Conservation (phyloP, 805 yeast genomes). For the Lachancea thermotolerans region DNA sequence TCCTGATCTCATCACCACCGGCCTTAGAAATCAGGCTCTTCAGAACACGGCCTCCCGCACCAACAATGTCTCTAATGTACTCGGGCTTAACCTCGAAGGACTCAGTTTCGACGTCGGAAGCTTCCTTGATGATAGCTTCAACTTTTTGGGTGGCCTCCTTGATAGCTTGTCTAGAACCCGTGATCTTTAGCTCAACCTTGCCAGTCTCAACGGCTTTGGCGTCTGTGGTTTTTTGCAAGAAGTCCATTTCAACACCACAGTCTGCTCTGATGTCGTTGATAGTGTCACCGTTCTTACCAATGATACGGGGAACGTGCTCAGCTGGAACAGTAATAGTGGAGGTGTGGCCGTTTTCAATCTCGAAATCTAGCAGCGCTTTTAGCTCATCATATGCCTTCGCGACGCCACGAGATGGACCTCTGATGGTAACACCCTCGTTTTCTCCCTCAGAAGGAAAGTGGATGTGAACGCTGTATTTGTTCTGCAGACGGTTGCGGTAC, state of each 20-base stretch:
- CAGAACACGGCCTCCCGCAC: slow-evolving; percentile 68
- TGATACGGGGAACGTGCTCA: slow-evolving; percentile 72
- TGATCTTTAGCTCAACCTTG: slow-evolving; percentile 55
- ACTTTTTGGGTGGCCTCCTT: slow-evolving; percentile 63
- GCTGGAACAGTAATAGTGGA: slow-evolving; percentile 60
- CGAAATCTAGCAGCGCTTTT: slow-evolving; percentile 75
- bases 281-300: slow-evolving; percentile 83
- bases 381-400: slow-evolving; percentile 77
- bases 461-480: slow-evolving; percentile 76
- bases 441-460: slow-evolving; percentile 59
- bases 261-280: slow-evolving; percentile 73
- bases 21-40: slow-evolving; percentile 70
- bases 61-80: slow-evolving; percentile 69
- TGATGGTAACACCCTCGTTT: slow-evolving; percentile 57
- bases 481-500: slow-evolving; percentile 77
- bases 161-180: slow-evolving; percentile 73
- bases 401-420: slow-evolving; percentile 90
- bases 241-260: slow-evolving; percentile 46
- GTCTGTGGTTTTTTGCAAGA: slow-evolving; percentile 35
- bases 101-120: slow-evolving; percentile 53
- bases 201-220: slow-evolving; percentile 42
- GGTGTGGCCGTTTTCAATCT: slow-evolving; percentile 74
- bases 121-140: slow-evolving; percentile 53
- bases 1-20: slow-evolving; percentile 53
- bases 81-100: slow-evolving; percentile 59